A percentile compares a stretch with the other conserved stretches of the same genome.
Evolutionary conservation across 108 stramenopile species (phyloP).

Genomic region (Craspedostauros australis): DNA sequence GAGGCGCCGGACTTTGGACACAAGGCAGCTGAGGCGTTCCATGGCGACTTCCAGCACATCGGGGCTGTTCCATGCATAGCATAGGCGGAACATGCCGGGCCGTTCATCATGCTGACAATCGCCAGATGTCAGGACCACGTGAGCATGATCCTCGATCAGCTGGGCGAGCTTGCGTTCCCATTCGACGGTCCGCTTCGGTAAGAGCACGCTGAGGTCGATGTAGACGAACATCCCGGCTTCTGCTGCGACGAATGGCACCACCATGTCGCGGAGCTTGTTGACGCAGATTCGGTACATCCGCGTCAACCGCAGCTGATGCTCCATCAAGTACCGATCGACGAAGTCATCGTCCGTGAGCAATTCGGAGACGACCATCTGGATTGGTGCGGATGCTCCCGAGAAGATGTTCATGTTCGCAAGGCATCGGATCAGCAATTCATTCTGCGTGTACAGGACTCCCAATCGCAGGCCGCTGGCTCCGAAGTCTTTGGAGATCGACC

Average conservation of each 20-base stretch:
- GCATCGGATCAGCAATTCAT: conserved; percentile 43
- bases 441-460: conserved; percentile 82
- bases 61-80: conserved; percentile 72
- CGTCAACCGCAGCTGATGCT: conserved; percentile 38
- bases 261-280: conserved; percentile 69
- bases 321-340: conserved; percentile 63
- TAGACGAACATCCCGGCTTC: conserved; percentile 84
- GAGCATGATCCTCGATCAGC: conserved; percentile 54
- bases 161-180: conserved; percentile 62
- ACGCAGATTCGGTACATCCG: conserved; percentile 56
- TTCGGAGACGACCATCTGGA: conserved; percentile 77
- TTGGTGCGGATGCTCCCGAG: conserved; percentile 63
- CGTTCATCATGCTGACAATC: conserved; percentile 53
- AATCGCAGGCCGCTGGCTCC: conserved; percentile 82
- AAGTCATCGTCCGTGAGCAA: conserved; percentile 75
- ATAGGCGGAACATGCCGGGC: conserved; percentile 87
- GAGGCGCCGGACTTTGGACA: conserved; percentile 62
- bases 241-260: conserved; percentile 67
- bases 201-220: conserved; percentile 75
- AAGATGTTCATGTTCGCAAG: conserved; percentile 75
- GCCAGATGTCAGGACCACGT: conserved; percentile 83
- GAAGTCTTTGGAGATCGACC: conserved; percentile 92
- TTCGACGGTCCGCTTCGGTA: conserved; percentile 62
- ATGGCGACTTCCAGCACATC: conserved; percentile 72
- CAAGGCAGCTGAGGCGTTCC: conserved; percentile 66